Base-by-base conservation (phyloP, 352 stramenopile genomes). In the Globisporangium alternatum region DNA sequence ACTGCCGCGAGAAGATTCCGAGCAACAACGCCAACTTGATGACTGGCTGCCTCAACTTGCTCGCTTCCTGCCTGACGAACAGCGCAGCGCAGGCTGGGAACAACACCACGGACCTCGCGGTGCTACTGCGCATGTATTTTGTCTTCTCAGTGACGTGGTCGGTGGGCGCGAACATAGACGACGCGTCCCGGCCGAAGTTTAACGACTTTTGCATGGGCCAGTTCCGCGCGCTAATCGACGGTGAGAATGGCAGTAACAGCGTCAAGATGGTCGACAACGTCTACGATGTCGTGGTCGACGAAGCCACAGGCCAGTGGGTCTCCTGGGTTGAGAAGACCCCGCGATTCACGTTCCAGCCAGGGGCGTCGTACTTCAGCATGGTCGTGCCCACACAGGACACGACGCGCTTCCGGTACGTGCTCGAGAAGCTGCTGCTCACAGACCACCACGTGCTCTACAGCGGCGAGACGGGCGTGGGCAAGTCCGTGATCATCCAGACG, bases 321-420 rank as follows among this genome's bases (percentile, higher is more conserved):
- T 88, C 90, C 19, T 98, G 95, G 95, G 62, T 87, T 10, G 80
- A 91, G 7, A 92, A 97, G 51, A 96, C 94, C 0, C 90, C 89
- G 7, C 71, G 75, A 8, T 98, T 98, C 49, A 83, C 76, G 3
- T 98, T 96, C 62, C 74, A 93, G 21, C 72, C 80, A 19, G 77
- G 66, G 0, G 75, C 87, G 15, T 96, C 92, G 6, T 98, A 98
- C 74, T 98, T 98, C 66, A 88, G 89, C 2, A 94, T 98, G 81
- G 81, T 98, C 17, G 95, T 98, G 2, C 95, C 95, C 0, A 98
- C 95, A 0, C 81, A 92, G 62, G 95, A 98, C 60, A 98, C 95
- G 4, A 97, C 90, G n/a, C 83, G 92, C 1, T 98, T 98, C 62
- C 86, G 88, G 43, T 98, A 95, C 66, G 56, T 98, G 7, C 83